These are phyloP conservation scores for Penicillium egyptiacum DNA, from an alignment of 495 filamentous ascomycete genomes.

Conservation along the genomic window DNA sequence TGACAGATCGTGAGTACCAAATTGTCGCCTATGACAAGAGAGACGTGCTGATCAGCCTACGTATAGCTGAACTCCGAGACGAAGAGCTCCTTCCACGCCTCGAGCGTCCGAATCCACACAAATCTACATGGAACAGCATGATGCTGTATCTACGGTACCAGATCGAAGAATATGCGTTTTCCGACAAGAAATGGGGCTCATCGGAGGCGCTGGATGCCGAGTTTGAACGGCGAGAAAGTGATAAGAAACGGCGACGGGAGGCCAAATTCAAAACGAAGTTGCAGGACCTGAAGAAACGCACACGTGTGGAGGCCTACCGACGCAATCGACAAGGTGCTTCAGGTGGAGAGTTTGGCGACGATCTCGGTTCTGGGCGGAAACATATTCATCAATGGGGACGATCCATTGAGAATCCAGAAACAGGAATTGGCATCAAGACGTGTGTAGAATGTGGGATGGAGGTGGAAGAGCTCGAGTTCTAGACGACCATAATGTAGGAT, in stretches of 20 bases:
- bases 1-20: slow-evolving; percentile 76
- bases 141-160: slow-evolving; percentile 94
- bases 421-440: slow-evolving; percentile 75
- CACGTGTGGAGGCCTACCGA: slow-evolving; percentile 85
- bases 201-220: slow-evolving; percentile 83
- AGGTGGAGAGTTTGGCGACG: slow-evolving; percentile 72
- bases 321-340: slow-evolving; percentile 57
- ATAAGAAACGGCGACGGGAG: slow-evolving; percentile 87
- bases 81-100: slow-evolving; percentile 82
- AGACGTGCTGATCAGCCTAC: slow-evolving; percentile 1
- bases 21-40: background rate
- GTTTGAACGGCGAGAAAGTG: slow-evolving; percentile 73
- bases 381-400: slow-evolving; percentile 95
- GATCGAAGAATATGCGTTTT: slow-evolving; percentile 88
- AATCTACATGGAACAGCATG: slow-evolving; percentile 96
- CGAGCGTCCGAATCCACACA: slow-evolving; percentile 89
- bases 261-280: slow-evolving; percentile 87
- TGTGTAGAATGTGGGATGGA: slow-evolving; percentile 94
- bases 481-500: slow-evolving; percentile 7
- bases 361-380: slow-evolving; percentile 60
- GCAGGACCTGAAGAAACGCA: slow-evolving; percentile 87
- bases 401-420: slow-evolving; percentile 72
- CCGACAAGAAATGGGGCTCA: slow-evolving; percentile 80
- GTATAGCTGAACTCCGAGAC: slow-evolving; percentile 76
- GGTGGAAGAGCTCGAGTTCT: slow-evolving; percentile 93